Conservation (phyloP, 1,284 basidiomycete genomes). For the Naganishia sp. region DNA sequence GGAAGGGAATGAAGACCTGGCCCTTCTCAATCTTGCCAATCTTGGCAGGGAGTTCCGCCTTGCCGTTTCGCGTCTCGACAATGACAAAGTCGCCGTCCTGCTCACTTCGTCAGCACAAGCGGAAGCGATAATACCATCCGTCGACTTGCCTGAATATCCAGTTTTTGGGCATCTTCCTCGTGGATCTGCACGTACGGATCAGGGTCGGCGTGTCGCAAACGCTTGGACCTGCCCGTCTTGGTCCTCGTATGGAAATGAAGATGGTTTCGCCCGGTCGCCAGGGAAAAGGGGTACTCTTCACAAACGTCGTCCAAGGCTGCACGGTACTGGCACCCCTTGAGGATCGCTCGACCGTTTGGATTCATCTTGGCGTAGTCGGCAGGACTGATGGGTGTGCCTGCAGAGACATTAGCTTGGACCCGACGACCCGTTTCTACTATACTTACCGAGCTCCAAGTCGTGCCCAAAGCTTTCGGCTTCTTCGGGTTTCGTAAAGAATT, state of each 20-base stretch:
- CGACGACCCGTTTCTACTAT: background rate
- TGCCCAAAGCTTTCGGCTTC: conserved; percentile 32
- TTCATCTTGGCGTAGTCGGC: conserved; percentile 31
- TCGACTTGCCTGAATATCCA: conserved; percentile 16
- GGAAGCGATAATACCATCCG: background rate
- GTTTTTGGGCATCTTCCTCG: conserved; percentile 26
- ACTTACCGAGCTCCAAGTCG: conserved; percentile 17
- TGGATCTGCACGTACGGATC: conserved; percentile 31
- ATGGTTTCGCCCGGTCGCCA: conserved; percentile 32
- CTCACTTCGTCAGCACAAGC: background rate
- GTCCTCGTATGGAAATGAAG: conserved; percentile 34
- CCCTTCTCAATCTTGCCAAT: conserved; percentile 34
- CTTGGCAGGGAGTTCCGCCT: conserved; percentile 30
- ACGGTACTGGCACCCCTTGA: conserved; percentile 30
- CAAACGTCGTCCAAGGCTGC: conserved; percentile 23
- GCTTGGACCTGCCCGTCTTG: conserved; percentile 31
- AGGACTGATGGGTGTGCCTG: conserved; percentile 32
- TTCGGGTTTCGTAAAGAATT: conserved; percentile 31
- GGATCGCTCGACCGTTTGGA: conserved; percentile 30
- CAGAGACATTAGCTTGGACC: background rate
- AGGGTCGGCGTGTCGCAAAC: conserved; percentile 28
- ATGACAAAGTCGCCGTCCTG: conserved; percentile 31
- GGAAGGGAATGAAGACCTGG: conserved; percentile 33
- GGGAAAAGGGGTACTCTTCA: conserved; percentile 28
- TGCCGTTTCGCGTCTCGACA: conserved; percentile 26